Percentiles rank a stretch among this genome's conserved stretches.
phyloP scores from a whole-genome alignment of 2,329 filamentous ascomycete genomes.

The Diaporthe sp. region DNA sequence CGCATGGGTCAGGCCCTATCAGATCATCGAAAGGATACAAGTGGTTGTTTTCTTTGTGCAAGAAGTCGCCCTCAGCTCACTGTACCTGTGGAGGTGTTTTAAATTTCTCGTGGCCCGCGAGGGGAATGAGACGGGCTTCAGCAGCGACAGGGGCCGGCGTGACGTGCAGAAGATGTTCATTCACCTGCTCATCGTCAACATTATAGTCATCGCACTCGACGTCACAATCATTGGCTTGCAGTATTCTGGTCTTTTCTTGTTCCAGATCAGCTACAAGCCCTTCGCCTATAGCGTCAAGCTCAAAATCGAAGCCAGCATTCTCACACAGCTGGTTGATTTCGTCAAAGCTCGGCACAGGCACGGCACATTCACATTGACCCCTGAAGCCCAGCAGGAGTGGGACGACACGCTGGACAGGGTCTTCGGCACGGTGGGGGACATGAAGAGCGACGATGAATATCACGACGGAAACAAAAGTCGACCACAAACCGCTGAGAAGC shows the following conservation, averaged over 20 bases:
- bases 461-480: not conserved
- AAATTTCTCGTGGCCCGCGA: constrained; percentile 56
- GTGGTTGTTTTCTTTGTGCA: constrained; percentile 60
- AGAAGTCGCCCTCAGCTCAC: constrained; percentile 59
- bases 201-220: constrained; percentile 58
- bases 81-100: constrained; percentile 68
- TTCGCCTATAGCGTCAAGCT: constrained; percentile 62
- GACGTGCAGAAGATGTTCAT: constrained; percentile 29
- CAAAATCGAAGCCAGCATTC: constrained; percentile 69
- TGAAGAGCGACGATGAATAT: constrained; percentile 11
- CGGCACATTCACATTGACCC: constrained; percentile 16
- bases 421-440: not conserved
- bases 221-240: constrained; percentile 56
- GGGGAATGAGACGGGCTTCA: constrained; percentile 50
- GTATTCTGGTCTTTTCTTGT: constrained; percentile 56
- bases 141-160: not conserved
- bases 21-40: constrained; percentile 51
- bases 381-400: constrained; percentile 34
- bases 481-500: not conserved
- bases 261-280: constrained; percentile 57
- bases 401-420: constrained; percentile 24
- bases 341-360: constrained; percentile 13
- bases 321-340: constrained; percentile 55
- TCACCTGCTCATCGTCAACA: constrained; percentile 57
- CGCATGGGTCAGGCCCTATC: constrained; percentile 42